Conservation (phyloP, 768 basidiomycete species). For the Phanerochaete sordida region DNA sequence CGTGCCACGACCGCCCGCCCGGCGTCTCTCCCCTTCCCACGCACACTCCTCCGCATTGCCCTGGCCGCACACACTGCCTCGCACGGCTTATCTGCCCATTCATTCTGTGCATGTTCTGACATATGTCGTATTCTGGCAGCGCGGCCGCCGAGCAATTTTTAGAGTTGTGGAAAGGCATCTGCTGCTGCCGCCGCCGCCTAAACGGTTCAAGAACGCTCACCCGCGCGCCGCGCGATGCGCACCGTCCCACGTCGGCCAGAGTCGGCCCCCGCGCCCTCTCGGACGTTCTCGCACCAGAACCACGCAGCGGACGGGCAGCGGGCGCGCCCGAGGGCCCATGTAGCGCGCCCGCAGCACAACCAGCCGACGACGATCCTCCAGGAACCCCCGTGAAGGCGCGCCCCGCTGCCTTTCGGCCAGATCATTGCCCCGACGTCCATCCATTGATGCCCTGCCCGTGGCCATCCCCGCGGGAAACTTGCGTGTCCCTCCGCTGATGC, state of each 20-base stretch:
- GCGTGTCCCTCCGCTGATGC: neutral
- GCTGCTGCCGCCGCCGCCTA: neutral
- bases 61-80: neutral
- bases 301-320: too few species aligned
- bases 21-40: slow-evolving; percentile 4
- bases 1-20: slow-evolving; percentile 1
- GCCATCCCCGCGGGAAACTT: neutral
- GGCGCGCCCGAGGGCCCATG: too few species aligned
- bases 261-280: too few species aligned
- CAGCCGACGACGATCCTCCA: neutral
- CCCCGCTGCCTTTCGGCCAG: neutral
- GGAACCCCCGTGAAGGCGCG: too few species aligned
- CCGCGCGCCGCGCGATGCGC: too few species aligned
- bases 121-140: neutral
- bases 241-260: too few species aligned
- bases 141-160: neutral
- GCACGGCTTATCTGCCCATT: neutral
- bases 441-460: neutral
- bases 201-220: too few species aligned
- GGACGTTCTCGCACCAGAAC: too few species aligned
- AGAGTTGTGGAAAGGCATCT: neutral
- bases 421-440: neutral
- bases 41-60: neutral
- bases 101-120: neutral
- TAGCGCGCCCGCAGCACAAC: too few species aligned